Evolutionary conservation across 768 basidiomycete genomes (phyloP).

Genomic region (Phylloporus arenicola): DNA sequence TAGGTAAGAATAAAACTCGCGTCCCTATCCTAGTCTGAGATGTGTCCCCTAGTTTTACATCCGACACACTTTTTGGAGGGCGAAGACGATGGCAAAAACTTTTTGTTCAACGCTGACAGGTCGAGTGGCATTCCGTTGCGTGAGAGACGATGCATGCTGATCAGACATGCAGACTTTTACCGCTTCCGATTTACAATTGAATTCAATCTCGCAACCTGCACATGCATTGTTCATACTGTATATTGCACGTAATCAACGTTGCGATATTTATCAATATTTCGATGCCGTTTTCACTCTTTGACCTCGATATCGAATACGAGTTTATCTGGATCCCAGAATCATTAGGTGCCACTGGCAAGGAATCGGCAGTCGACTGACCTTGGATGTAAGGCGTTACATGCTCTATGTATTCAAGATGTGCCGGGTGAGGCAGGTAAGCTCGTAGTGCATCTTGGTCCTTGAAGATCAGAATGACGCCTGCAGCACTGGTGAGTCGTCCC

Average conservation of each 20-base stretch:
- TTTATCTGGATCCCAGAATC: constrained; percentile 7
- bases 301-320: constrained; percentile 22
- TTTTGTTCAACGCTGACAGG: constrained; percentile 87
- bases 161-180: constrained; percentile 43
- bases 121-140: constrained; percentile 25
- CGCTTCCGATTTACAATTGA: constrained; percentile 69
- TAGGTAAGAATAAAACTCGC: constrained; percentile 50
- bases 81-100: constrained; percentile 90
- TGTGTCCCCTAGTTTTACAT: constrained; percentile 58
- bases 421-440: constrained; percentile 11
- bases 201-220: background rate
- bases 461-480: constrained; percentile 23
- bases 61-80: constrained; percentile 85
- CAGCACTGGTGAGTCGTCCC: background rate
- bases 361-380: constrained; percentile 7
- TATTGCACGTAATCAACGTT: constrained; percentile 3
- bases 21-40: background rate
- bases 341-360: background rate
- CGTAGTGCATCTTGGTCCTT: constrained; percentile 12
- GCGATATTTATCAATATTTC: background rate
- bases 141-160: constrained; percentile 4
- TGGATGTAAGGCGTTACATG: constrained; percentile 9
- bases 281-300: constrained; percentile 5
- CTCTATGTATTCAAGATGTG: constrained; percentile 9
- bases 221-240: background rate